Conservation (phyloP, 495 filamentous ascomycete species). For the Lasiosphaeria hispida region DNA sequence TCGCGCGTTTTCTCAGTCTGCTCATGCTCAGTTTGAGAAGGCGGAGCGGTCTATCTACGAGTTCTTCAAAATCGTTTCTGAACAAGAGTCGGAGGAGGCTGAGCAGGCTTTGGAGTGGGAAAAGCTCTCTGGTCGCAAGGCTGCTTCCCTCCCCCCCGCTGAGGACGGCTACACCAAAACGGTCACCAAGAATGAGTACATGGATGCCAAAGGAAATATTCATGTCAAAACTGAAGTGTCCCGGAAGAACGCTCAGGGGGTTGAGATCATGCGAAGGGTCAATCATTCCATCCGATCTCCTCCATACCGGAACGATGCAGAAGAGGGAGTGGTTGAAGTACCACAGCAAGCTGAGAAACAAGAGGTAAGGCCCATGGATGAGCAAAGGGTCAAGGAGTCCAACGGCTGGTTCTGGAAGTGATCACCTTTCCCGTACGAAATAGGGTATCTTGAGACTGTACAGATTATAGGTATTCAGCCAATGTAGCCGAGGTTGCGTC, state of each 20-base stretch:
- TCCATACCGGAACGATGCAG: too few relatives aligned
- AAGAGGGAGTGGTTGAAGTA: too few relatives aligned
- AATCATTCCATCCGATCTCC: background rate
- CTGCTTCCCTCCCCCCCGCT: too few relatives aligned
- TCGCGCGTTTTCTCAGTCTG: background rate
- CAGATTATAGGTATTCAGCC: too few relatives aligned
- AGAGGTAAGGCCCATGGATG: too few relatives aligned
- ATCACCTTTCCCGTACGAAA: too few relatives aligned
- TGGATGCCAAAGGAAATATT: slow-evolving; percentile 19
- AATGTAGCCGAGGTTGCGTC: too few relatives aligned
- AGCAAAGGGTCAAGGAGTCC: too few relatives aligned
- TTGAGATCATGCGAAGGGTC: slow-evolving; percentile 6
- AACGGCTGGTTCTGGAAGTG: too few relatives aligned
- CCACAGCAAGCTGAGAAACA: too few relatives aligned
- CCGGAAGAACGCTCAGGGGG: slow-evolving; percentile 11
- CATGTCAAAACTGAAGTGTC: slow-evolving; percentile 21
- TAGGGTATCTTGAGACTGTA: too few relatives aligned
- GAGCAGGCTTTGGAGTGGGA: background rate
- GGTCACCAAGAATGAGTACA: slow-evolving; percentile 16
- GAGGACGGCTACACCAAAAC: slow-evolving; percentile 15
- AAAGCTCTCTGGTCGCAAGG: background rate
- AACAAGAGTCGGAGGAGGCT: background rate
- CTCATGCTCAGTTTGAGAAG: background rate
- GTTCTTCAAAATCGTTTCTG: slow-evolving; percentile 8
- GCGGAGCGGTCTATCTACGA: background rate